Conservation (phyloP, 495 filamentous ascomycete species). For the Lophiotrema nucula region DNA sequence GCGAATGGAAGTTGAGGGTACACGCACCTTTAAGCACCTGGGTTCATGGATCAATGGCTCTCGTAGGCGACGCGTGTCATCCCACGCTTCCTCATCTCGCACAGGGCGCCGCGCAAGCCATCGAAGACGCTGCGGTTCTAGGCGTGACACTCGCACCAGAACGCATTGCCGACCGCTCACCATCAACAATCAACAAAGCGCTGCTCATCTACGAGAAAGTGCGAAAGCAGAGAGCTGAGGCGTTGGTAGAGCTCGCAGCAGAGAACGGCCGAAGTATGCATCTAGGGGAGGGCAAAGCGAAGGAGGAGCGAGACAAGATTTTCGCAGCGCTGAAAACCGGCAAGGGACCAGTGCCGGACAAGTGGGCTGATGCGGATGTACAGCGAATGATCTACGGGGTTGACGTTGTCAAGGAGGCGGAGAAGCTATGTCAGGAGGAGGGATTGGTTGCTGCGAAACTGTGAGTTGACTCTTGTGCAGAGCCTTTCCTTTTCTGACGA, state of each 20-base stretch:
- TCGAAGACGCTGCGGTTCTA: constrained; percentile 75
- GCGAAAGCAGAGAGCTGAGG: constrained; percentile 67
- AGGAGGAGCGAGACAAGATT: constrained; percentile 71
- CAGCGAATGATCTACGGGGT: constrained; percentile 74
- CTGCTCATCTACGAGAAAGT: constrained; percentile 71
- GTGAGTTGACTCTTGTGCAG: too few relatives aligned
- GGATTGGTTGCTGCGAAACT: constrained; percentile 15
- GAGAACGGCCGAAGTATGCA: constrained; percentile 66
- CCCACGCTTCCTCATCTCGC: constrained; percentile 72
- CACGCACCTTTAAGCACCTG: constrained; percentile 70
- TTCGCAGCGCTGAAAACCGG: constrained; percentile 63
- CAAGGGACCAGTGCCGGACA: constrained; percentile 64
- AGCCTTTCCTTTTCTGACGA: too few relatives aligned
- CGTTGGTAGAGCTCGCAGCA: constrained; percentile 69
- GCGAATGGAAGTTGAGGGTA: constrained; percentile 75
- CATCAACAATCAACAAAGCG: constrained; percentile 60
- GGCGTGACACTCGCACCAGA: constrained; percentile 57
- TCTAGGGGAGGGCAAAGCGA: constrained; percentile 70
- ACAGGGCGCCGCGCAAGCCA: constrained; percentile 83
- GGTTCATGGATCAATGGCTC: constrained; percentile 63
- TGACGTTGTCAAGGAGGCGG: constrained; percentile 62
- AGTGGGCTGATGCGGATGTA: constrained; percentile 78
- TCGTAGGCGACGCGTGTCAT: constrained; percentile 78
- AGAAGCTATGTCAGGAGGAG: constrained; percentile 58
- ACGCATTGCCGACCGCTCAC: constrained; percentile 50